Base-by-base conservation (phyloP, 371 early-diverging fungal genomes). In the Batkoa obscura region DNA sequence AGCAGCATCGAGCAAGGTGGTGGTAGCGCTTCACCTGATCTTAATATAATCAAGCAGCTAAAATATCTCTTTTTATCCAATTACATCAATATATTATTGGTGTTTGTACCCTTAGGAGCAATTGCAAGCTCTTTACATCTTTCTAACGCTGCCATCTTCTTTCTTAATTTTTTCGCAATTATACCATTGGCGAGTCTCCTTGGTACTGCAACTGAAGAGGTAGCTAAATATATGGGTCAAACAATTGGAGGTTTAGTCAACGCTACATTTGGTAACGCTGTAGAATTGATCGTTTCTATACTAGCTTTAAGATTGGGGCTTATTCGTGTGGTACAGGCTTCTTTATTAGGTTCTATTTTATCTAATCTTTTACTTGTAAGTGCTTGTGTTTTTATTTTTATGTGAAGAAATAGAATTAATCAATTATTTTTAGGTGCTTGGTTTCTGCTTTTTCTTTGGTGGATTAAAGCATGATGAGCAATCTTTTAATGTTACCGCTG, bases 161-260 rank as follows among this genome's bases (percentile, higher is more conserved):
- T 77, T 15, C 66, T 89, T 57, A 94, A 94, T 70, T 89, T 91
- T 50, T 70, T 89, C 34, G 90, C 90, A 12, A 86, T 94, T 53
- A 63, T 94, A 17, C 90, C 90, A 2, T 65, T 92, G 37, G 90
- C 91, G 23, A 87, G 46, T 59, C 63, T 80, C 15, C 71, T 86
- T 30, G 83, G 77, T 38, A 72, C 75, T 51, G 78, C 83, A 1
- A 70, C 70, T 31, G 70, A 70, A 48, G 68, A 70, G 36, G 73
- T 80, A 38, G 58, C 68, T 0, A 55, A 63, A 23, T 39, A 66
- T n/a, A 43, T 65, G n/a, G 81, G 79, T 9, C 69, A 74, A 72
- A 77, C 86, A n/a, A 71, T 92, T 35, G 91, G 91, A 46, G 91
- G 84, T n/a, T 71, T 92, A 23, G 63, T 92, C 42, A 90, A 90